These are phyloP conservation scores for Penicillium griseofulvum DNA, from an alignment of 2,329 filamentous ascomycete genomes.

Conservation along the genomic window DNA sequence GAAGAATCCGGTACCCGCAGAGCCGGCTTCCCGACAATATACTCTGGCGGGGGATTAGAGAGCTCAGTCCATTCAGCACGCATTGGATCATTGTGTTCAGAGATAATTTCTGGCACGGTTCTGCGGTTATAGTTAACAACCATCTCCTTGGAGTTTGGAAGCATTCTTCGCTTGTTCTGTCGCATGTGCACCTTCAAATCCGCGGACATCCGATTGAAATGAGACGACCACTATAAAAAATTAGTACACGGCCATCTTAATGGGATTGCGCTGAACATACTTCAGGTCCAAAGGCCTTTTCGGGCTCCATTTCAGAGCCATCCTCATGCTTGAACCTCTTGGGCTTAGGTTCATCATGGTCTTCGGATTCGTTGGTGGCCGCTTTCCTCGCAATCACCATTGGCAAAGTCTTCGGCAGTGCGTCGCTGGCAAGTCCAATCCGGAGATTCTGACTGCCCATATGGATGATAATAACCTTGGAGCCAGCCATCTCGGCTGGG, in stretches of 20 bases:
- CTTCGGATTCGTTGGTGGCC: constrained; percentile 75
- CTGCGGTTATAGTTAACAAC: constrained; percentile 92
- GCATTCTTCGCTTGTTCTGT: constrained; percentile 85
- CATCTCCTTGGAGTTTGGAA: constrained; percentile 96
- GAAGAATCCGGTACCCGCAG: constrained; percentile 87
- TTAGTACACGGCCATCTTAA: background rate
- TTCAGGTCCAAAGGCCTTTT: constrained; percentile 86
- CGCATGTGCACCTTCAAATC: constrained; percentile 91
- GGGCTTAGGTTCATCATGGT: constrained; percentile 73
- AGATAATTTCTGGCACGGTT: constrained; percentile 79
- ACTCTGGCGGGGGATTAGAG: constrained; percentile 64
- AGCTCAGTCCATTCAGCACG: constrained; percentile 95
- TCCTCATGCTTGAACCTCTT: constrained; percentile 62
- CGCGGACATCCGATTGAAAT: constrained; percentile 76
- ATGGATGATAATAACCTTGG: constrained; percentile 92
- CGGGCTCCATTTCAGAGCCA: constrained; percentile 52
- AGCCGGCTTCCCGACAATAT: constrained; percentile 78
- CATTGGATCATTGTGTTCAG: constrained; percentile 90
- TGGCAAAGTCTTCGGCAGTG: constrained; percentile 86
- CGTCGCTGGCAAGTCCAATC: constrained; percentile 93
- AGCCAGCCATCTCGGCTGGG: constrained; percentile 66
- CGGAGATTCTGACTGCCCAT: constrained; percentile 92
- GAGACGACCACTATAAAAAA: constrained; percentile 52
- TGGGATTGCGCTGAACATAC: constrained; percentile 45
- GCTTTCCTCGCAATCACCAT: constrained; percentile 86